These are phyloP conservation scores for Lasiodiplodia sp. DNA, from an alignment of 2,329 filamentous ascomycete genomes.

Conservation along the genomic window DNA sequence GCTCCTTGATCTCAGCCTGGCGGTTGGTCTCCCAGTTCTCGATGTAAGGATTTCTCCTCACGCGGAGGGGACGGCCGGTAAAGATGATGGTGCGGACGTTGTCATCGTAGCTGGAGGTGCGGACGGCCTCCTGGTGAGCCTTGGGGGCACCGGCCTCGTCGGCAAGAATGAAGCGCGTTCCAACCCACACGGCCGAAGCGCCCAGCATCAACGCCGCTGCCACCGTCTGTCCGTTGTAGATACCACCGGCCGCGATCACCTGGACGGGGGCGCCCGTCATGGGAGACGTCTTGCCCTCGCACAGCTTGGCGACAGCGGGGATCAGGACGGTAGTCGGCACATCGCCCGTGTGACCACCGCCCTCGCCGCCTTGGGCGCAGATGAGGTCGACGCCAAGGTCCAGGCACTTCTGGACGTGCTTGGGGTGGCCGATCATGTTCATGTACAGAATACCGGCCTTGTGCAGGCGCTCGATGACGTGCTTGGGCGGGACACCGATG, in stretches of 20 bases:
- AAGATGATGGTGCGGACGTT: constrained; percentile 98
- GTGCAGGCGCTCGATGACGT: constrained; percentile 90
- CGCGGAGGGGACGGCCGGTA: constrained; percentile 92
- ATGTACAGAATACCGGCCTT: constrained; percentile 89
- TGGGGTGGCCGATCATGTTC: constrained; percentile 99
- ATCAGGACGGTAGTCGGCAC: constrained; percentile 92
- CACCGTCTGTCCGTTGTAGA: constrained; percentile 90
- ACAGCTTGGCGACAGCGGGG: constrained; percentile 85
- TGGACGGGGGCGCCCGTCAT: constrained; percentile 87
- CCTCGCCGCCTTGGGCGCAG: constrained; percentile 97
- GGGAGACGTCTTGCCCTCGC: constrained; percentile 81
- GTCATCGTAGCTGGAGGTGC: constrained; percentile 90
- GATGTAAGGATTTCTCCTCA: constrained; percentile 94
- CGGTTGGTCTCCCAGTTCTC: constrained; percentile 96
- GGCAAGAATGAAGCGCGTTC: constrained; percentile 91
- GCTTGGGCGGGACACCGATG: constrained; percentile 89
- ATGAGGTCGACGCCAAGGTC: constrained; percentile 91
- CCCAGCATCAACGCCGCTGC: constrained; percentile 93
- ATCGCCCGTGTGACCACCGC: constrained; percentile 94
- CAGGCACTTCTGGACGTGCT: constrained; percentile 97
- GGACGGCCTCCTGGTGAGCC: constrained; percentile 93
- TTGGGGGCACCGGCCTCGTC: constrained; percentile 95
- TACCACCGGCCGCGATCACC: constrained; percentile 91
- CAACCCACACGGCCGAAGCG: constrained; percentile 92
- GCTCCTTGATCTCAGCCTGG: constrained; percentile 85